Evolutionary conservation across 164 flowering plant species (phyloP).

Genomic region (Umbellularia californica): DNA sequence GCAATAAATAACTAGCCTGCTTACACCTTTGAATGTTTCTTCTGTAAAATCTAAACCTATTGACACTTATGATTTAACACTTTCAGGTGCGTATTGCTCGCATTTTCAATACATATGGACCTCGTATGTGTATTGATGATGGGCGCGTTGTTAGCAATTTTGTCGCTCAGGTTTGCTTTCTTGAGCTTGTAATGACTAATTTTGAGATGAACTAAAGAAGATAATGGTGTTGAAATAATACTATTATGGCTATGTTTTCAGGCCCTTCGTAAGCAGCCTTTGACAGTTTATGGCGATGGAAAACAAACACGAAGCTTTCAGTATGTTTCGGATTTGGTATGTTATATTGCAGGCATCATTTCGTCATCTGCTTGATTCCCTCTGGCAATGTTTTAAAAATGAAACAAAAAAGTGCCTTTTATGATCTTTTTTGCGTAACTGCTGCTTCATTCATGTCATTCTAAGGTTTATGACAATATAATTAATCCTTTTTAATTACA

Average conservation of each 20-base stretch:
- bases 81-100: constrained; percentile 91
- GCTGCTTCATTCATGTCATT: neutral
- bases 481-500: neutral
- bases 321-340: constrained; percentile 89
- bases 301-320: constrained; percentile 94
- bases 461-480: neutral
- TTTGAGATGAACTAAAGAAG: constrained; percentile 2
- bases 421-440: neutral
- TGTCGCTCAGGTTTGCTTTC: constrained; percentile 76
- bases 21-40: neutral
- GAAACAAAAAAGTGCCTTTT: neutral
- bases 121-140: constrained; percentile 93
- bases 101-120: constrained; percentile 92
- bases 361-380: neutral
- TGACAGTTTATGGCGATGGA: constrained; percentile 95
- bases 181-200: neutral
- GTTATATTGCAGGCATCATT: neutral
- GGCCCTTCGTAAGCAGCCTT: constrained; percentile 82
- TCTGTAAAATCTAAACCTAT: neutral
- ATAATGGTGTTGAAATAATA: neutral
- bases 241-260: constrained; percentile 25
- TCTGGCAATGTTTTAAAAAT: neutral
- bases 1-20: neutral
- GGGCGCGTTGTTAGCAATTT: constrained; percentile 97
- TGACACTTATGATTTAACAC: constrained; percentile 8